These are phyloP conservation scores for Leccinum disarticulatum DNA, from an alignment of 768 basidiomycete species.

Conservation along the genomic window DNA sequence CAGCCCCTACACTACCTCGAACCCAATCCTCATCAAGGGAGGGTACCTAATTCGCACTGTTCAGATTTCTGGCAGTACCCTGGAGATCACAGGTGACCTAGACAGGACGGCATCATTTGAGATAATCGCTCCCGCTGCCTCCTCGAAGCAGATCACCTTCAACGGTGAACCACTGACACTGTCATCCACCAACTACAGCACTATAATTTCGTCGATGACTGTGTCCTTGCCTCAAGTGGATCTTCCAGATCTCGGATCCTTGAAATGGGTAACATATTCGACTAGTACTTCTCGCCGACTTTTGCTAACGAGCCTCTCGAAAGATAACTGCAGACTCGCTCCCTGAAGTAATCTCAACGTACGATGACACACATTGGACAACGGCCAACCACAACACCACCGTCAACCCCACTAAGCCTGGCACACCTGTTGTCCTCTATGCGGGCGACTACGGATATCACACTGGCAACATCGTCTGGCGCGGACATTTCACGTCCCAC, in stretches of 20 bases:
- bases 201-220: slow-evolving; percentile 29
- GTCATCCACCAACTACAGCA: slow-evolving; percentile 42
- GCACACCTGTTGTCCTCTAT: slow-evolving; percentile 45
- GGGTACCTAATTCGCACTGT: slow-evolving; percentile 48
- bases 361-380: slow-evolving; percentile 45
- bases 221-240: slow-evolving; percentile 15
- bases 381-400: slow-evolving; percentile 42
- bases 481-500: slow-evolving; percentile 48
- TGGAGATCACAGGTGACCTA: slow-evolving; percentile 45
- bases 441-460: slow-evolving; percentile 52
- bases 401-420: slow-evolving; percentile 38
- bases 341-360: slow-evolving; percentile 40
- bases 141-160: slow-evolving; percentile 42
- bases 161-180: slow-evolving; percentile 39
- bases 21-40: slow-evolving; percentile 48
- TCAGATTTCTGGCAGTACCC: slow-evolving; percentile 34
- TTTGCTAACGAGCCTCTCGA: slow-evolving; percentile 1
- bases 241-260: slow-evolving; percentile 19
- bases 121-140: slow-evolving; percentile 44
- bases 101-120: slow-evolving; percentile 45
- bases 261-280: slow-evolving; percentile 16
- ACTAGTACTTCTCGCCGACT: not conserved
- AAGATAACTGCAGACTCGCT: slow-evolving; percentile 28
- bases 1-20: slow-evolving; percentile 36
- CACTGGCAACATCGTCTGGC: slow-evolving; percentile 53